These are phyloP conservation scores for Aspergillus leporis DNA, from an alignment of 495 filamentous ascomycete genomes.

Conservation along the genomic window DNA sequence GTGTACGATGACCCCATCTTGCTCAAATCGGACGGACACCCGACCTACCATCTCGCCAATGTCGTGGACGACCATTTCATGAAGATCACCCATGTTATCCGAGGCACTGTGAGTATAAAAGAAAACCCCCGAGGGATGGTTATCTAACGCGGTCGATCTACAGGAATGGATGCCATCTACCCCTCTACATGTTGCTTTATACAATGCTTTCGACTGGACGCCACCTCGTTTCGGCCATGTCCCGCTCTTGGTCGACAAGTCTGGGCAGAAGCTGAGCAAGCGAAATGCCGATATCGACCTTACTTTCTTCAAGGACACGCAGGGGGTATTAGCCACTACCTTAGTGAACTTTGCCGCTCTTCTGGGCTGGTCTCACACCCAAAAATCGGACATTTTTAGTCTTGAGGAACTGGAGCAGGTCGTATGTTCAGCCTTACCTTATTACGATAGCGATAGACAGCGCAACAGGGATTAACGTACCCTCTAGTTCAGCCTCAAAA, in stretches of 20 bases:
- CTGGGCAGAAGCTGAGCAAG: conserved; percentile 87
- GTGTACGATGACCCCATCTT: conserved; percentile 78
- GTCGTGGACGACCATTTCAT: conserved; percentile 94
- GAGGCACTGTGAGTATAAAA: conserved; percentile 64
- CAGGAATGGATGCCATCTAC: conserved; percentile 94
- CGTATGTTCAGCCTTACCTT: conserved; percentile 42
- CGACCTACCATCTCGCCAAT: conserved; percentile 96
- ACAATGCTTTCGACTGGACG: conserved; percentile 87
- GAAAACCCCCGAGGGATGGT: not conserved
- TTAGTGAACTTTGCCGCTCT: conserved; percentile 83
- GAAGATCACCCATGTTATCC: conserved; percentile 92
- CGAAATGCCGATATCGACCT: conserved; percentile 73
- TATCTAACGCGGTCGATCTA: not conserved
- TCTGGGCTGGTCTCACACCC: conserved; percentile 79
- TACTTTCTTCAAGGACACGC: conserved; percentile 60
- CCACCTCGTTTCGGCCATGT: conserved; percentile 85
- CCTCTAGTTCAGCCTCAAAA: conserved; percentile 70
- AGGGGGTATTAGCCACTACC: conserved; percentile 69
- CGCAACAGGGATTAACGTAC: conserved; percentile 15
- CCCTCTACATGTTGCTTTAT: conserved; percentile 82
- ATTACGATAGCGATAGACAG: not conserved
- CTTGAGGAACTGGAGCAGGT: conserved; percentile 67
- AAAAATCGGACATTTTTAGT: conserved; percentile 66
- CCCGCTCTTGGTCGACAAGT: conserved; percentile 74
- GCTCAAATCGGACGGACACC: conserved; percentile 84